A percentile compares a stretch with the other conserved stretches of the same genome.
Conservation (phyloP, 768 basidiomycete species). For the Tephrocybe sp. region DNA sequence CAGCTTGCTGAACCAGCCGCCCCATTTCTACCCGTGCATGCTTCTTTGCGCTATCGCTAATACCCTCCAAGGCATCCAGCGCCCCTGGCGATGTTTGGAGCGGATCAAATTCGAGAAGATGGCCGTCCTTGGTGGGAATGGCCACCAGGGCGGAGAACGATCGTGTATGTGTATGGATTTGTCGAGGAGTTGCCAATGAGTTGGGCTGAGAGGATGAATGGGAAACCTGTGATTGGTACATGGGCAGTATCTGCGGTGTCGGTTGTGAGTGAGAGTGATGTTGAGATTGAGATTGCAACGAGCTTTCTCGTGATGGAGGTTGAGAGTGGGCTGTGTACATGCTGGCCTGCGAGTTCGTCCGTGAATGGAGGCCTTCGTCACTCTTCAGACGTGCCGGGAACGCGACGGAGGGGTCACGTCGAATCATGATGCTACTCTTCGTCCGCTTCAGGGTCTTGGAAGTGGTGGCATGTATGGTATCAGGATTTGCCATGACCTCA, state of each 20-base stretch:
- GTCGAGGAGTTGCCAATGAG: conserved; percentile 35
- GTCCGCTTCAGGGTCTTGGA: conserved; percentile 41
- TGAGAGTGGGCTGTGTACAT: conserved; percentile 39
- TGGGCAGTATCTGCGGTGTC: conserved; percentile 17
- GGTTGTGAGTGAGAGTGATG: conserved; percentile 18
- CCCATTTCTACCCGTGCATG: conserved; percentile 78
- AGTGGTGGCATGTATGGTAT: conserved; percentile 25
- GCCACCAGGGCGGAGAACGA: conserved; percentile 63
- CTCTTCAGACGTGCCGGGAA: conserved; percentile 26
- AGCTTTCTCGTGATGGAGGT: conserved; percentile 39
- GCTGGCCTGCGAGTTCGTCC: conserved; percentile 53
- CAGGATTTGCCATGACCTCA: conserved; percentile 25
- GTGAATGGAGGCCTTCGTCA: conserved; percentile 36
- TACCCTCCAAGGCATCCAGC: conserved; percentile 75
- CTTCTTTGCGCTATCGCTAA: conserved; percentile 81
- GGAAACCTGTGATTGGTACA: conserved; percentile 22
- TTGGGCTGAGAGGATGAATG: conserved; percentile 25
- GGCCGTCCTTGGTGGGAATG: conserved; percentile 80
- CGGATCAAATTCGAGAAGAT: conserved; percentile 84
- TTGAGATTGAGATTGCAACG: conserved; percentile 25
- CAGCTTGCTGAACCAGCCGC: conserved; percentile 66
- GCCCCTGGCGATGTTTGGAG: conserved; percentile 69
- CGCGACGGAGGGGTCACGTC: conserved; percentile 53
- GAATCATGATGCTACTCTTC: conserved; percentile 62
- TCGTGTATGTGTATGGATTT: conserved; percentile 28